A percentile compares a stretch with the other conserved stretches of the same genome.
These are phyloP conservation scores for Naganishia randhawae DNA, from an alignment of 768 basidiomycete genomes.

Conservation along the genomic window DNA sequence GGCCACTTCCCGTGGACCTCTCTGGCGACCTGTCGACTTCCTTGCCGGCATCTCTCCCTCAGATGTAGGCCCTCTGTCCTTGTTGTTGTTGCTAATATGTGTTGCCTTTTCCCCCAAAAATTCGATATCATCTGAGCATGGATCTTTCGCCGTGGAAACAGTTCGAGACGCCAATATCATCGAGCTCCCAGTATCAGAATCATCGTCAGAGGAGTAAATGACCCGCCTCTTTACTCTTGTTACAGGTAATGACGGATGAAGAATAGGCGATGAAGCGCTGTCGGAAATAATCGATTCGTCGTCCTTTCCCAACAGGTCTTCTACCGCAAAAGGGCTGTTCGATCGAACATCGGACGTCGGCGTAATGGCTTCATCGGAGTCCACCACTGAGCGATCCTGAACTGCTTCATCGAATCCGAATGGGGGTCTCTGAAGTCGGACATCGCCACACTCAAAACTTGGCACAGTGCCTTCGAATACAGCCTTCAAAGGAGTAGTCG, in stretches of 20 bases:
- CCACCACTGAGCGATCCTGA: not conserved
- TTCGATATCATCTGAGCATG: not conserved
- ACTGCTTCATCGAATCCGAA: not conserved
- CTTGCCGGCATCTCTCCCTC: not conserved
- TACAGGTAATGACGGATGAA: not conserved
- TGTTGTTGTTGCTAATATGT: not conserved
- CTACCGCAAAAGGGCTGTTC: not conserved
- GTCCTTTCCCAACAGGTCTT: not conserved
- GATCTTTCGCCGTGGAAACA: not conserved
- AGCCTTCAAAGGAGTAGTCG: not conserved
- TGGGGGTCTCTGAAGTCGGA: not conserved
- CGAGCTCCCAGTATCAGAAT: not conserved
- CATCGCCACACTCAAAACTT: not conserved
- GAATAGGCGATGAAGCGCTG: not conserved
- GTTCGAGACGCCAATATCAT: not conserved
- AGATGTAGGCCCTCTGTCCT: not conserved
- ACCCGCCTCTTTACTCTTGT: not conserved
- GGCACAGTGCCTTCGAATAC: not conserved
- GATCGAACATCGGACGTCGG: not conserved
- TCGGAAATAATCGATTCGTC: not conserved
- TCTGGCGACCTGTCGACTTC: not conserved
- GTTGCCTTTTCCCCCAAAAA: not conserved
- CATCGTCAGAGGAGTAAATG: slow-evolving; percentile 11
- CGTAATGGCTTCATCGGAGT: not conserved
- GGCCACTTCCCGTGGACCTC: not conserved